These are phyloP conservation scores for Saccharomyces paradoxus DNA, from an alignment of 805 yeast genomes.

Conservation along the genomic window DNA sequence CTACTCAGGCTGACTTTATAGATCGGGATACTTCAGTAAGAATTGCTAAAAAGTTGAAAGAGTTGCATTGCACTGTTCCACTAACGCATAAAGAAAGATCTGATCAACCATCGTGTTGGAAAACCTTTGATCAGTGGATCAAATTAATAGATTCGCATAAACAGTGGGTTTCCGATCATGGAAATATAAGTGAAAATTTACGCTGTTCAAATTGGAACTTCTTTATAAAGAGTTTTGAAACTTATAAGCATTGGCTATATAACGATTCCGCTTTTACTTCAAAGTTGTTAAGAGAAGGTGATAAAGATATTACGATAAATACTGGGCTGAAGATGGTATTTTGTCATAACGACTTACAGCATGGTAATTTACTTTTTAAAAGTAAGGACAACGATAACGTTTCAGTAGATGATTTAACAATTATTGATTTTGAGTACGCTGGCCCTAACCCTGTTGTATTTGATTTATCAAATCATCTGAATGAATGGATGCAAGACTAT, in stretches of 20 bases:
- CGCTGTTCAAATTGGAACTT: constrained; percentile 34
- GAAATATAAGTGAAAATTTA: constrained; percentile 30
- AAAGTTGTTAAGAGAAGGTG: constrained; percentile 28
- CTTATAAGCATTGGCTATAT: constrained; percentile 54
- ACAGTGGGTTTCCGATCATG: constrained; percentile 28
- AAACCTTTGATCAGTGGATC: constrained; percentile 61
- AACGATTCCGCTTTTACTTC: constrained; percentile 21
- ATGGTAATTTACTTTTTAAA: constrained; percentile 70
- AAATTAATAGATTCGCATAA: constrained; percentile 31
- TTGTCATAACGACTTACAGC: constrained; percentile 92
- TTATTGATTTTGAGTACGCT: constrained; percentile 89
- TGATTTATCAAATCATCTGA: constrained; percentile 83
- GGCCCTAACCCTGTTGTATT: constrained; percentile 78
- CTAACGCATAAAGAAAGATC: constrained; percentile 45
- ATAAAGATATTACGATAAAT: constrained; percentile 1
- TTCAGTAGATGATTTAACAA: constrained; percentile 47
- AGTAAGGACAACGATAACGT: constrained; percentile 39
- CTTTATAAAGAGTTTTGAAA: constrained; percentile 39
- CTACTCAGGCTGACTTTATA: constrained; percentile 61
- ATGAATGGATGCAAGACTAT: constrained; percentile 94
- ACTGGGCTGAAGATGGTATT: constrained; percentile 45
- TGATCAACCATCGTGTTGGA: constrained; percentile 61
- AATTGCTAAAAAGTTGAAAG: constrained; percentile 89
- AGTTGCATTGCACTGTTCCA: constrained; percentile 67
- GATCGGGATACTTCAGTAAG: constrained; percentile 60